Evolutionary conservation across 1,284 basidiomycete genomes (phyloP), one percentile per base, ranked within the genome.

Genomic region (Heterobasidion irregulare): DNA sequence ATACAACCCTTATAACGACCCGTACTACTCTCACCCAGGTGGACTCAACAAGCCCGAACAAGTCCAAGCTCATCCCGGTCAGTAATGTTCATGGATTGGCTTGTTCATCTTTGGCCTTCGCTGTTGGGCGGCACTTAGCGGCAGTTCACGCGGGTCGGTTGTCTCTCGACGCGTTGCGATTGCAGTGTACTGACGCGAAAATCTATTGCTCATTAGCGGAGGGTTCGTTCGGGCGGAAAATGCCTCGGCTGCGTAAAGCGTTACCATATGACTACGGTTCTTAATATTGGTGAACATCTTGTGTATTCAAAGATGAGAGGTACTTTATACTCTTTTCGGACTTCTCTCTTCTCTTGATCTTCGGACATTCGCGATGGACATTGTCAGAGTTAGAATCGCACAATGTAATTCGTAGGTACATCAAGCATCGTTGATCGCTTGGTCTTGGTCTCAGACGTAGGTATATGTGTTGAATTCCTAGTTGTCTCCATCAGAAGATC

Each of bases 141-240:
- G 50, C 38, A 34, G 52, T 44, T 45, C 47, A 18, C 54, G 56
- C 33, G 53, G 32, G 52, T 15, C 32, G n/a, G 16, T 53, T 9
- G 35, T 13, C 16, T 47, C 16, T 13, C 18, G 46, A n/a, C 6
- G 26, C 18, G 26, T 26, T 26, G 15, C 18, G 46, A 32, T 32
- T 3, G 46, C 12, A 34, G 9, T 36, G 50, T 38, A 45, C 19
- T 58, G 51, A 65, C 71, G 36, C 69, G 50, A 16, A 47, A 32
- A 54, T 53, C 26, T 26, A 26, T 33, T 58, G 54, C 53, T 53
- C 47, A 58, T n/a, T 61, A 82, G 78, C 79, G 57, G 77, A 78
- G 68, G 75, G 76, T 38, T 76, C 75, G 16, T 79, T 80, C 63
- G 66, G 74, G 49, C 73, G 78, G 36, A 81, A 81, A 64, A 77